Evolutionary conservation across 257 asterid genomes (phyloP).

Genomic region (Asclepias syriaca): DNA sequence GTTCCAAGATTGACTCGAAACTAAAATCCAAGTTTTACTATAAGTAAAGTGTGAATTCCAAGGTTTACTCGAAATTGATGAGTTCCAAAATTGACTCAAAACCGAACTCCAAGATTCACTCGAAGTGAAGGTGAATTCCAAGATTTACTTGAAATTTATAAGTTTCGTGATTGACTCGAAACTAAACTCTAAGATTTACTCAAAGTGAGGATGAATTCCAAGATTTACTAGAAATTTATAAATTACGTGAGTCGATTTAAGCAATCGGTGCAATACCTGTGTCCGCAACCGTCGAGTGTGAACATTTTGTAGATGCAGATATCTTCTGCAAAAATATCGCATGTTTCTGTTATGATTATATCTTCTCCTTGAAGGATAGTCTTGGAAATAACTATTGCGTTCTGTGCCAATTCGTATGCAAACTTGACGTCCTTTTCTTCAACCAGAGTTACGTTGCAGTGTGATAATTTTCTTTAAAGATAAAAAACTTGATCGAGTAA

Average conservation of each 20-base stretch:
- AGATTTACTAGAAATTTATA: too few relatives aligned
- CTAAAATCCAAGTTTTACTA: too few relatives aligned
- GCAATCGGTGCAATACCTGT: conserved; percentile 49
- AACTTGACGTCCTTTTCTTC: conserved; percentile 25
- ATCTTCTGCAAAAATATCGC: conserved; percentile 54
- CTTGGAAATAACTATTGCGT: conserved; percentile 5
- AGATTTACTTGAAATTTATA: too few relatives aligned
- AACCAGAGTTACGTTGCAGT: conserved; percentile 22
- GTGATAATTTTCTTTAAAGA: conserved; percentile 31
- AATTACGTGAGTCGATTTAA: conserved; percentile 44
- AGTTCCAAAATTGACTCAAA: too few relatives aligned
- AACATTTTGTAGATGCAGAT: conserved; percentile 35
- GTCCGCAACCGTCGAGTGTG: conserved; percentile 36
- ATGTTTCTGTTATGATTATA: conserved; percentile 28
- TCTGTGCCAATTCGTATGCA: conserved; percentile 38
- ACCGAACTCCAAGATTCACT: too few relatives aligned
- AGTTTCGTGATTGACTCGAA: too few relatives aligned
- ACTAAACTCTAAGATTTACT: too few relatives aligned
- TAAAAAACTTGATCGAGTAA: conserved; percentile 31
- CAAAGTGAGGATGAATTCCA: too few relatives aligned
- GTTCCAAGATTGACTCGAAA: too few relatives aligned
- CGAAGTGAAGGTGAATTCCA: too few relatives aligned
- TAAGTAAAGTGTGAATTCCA: too few relatives aligned
- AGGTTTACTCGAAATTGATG: too few relatives aligned
- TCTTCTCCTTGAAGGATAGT: neutral